Conservation (phyloP, 2,329 filamentous ascomycete genomes). For the Didymella keratinophila region DNA sequence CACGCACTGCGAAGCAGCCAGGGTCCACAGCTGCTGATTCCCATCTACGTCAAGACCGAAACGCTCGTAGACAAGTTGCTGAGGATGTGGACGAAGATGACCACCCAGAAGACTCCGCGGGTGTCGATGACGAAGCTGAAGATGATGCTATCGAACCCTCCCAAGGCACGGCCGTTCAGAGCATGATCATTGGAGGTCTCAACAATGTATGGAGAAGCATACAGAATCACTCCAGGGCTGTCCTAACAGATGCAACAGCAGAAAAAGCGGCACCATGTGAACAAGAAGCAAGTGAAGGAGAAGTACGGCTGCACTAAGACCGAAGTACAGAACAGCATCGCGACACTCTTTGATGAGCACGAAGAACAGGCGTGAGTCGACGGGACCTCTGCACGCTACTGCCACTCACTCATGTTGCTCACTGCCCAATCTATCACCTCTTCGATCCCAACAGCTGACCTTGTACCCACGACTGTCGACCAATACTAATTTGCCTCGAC, state of each 20-base stretch:
- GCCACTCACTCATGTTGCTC: not conserved
- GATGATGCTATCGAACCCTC: conserved; percentile 17
- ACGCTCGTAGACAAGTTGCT: conserved; percentile 14
- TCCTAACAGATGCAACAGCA: conserved; percentile 26
- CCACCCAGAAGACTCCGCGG: conserved; percentile 17
- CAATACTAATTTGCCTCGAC: not conserved
- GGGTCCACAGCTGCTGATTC: conserved; percentile 7
- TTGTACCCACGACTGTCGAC: not conserved
- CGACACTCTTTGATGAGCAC: conserved; percentile 34
- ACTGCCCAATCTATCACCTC: not conserved
- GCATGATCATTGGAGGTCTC: conserved; percentile 34
- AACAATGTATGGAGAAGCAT: conserved; percentile 31
- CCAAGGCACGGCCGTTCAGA: conserved; percentile 22
- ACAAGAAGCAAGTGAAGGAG: conserved; percentile 32
- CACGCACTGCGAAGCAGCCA: conserved; percentile 22
- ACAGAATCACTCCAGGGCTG: not conserved
- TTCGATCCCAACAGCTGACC: not conserved
- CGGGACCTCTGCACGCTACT: not conserved
- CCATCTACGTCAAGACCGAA: conserved; percentile 21
- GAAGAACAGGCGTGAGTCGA: conserved; percentile 40
- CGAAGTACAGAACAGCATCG: conserved; percentile 29
- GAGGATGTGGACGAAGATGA: conserved; percentile 15
- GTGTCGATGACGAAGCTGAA: conserved; percentile 9
- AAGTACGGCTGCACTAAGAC: conserved; percentile 26
- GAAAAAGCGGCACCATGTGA: conserved; percentile 35